Evolutionary conservation across 2,329 filamentous ascomycete species (phyloP).

Genomic region (Ophiocordyceps camponoti-leonardi): DNA sequence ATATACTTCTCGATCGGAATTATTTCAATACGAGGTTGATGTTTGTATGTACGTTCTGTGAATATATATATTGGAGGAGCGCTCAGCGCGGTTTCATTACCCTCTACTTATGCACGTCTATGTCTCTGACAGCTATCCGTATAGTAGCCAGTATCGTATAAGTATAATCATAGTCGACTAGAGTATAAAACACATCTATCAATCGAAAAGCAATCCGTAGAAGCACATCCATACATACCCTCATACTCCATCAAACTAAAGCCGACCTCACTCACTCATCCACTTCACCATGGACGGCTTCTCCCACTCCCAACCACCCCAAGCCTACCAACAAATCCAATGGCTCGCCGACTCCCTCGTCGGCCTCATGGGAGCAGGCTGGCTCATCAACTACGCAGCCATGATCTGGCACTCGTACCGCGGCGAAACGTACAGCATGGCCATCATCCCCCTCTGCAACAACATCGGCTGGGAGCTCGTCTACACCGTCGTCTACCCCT

Average conservation of each 20-base stretch:
- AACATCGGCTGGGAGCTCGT: constrained; percentile 5
- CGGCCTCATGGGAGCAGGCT: constrained; percentile 4
- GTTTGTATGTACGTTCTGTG: too few relatives aligned
- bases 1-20: too few relatives aligned
- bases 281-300: constrained; percentile 4
- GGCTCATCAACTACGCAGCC: constrained; percentile 4
- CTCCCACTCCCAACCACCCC: constrained; percentile 1
- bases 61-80: too few relatives aligned
- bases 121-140: too few relatives aligned
- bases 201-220: too few relatives aligned
- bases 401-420: constrained; percentile 4
- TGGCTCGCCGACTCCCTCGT: constrained; percentile 4
- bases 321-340: constrained; percentile 2
- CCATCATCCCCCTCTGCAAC: constrained; percentile 5
- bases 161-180: too few relatives aligned
- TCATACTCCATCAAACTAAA: too few relatives aligned
- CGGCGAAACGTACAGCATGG: constrained; percentile 5
- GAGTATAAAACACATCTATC: too few relatives aligned
- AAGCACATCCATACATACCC: not conserved
- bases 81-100: too few relatives aligned
- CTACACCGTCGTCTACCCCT: constrained; percentile 4
- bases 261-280: not conserved
- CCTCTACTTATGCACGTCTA: too few relatives aligned
- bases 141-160: too few relatives aligned
- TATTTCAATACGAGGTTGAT: too few relatives aligned